Percentiles rank a stretch among this genome's conserved stretches.
phyloP scores from a whole-genome alignment of 352 stramenopile species.

The Saprolegnia parasitica region DNA sequence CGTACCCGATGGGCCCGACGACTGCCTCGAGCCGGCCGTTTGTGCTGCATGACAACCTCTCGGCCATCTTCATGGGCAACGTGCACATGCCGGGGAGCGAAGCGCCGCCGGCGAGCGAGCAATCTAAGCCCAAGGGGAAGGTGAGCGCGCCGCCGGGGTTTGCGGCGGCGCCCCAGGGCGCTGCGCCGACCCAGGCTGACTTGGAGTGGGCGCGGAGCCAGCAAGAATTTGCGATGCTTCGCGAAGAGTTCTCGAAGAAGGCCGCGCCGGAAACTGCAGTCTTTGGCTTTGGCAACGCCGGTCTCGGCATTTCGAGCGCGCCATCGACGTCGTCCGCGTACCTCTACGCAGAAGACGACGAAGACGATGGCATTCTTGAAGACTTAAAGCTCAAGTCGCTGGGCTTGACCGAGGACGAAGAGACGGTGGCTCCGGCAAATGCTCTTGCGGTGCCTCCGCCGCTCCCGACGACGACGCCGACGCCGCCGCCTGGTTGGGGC shows the following conservation, averaged over 20 bases:
- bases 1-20: conserved; percentile 7
- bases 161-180: conserved; percentile 44
- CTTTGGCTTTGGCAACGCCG: conserved; percentile 20
- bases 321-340: background rate
- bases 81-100: conserved; percentile 33
- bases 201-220: conserved; percentile 76
- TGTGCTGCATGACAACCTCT: conserved; percentile 84
- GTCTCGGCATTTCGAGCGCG: conserved; percentile 9
- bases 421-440: background rate
- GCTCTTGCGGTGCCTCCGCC: conserved; percentile 24
- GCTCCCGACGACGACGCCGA: conserved; percentile 27
- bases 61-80: conserved; percentile 74
- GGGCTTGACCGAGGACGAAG: conserved; percentile 70
- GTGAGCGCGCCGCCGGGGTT: conserved; percentile 48
- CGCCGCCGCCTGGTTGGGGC: conserved; percentile 32
- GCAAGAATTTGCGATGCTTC: conserved; percentile 53
- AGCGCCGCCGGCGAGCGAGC: background rate
- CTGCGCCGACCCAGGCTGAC: conserved; percentile 55
- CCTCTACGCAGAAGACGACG: conserved; percentile 27
- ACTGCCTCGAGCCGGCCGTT: conserved; percentile 47
- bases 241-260: conserved; percentile 25
- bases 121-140: conserved; percentile 3
- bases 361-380: conserved; percentile 21
- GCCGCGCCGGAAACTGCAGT: background rate
- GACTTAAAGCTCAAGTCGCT: conserved; percentile 32